phyloP scores from a whole-genome alignment of 2,329 filamentous ascomycete species.

The Alternaria gaisen region DNA sequence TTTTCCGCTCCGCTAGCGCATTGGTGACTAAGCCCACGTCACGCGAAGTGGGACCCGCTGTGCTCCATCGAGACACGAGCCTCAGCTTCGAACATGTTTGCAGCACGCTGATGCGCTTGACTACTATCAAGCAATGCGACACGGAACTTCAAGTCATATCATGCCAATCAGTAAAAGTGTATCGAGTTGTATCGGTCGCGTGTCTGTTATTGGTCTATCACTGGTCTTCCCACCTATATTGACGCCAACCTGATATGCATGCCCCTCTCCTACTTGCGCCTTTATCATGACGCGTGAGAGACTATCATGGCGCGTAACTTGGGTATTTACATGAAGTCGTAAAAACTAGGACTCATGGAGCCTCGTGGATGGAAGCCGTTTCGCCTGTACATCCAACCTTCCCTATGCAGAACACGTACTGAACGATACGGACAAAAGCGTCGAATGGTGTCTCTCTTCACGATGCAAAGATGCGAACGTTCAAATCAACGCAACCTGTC shows the following conservation, averaged over 20 bases:
- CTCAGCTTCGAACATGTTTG: neutral
- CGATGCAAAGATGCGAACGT: constrained; percentile 78
- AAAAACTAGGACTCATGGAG: constrained; percentile 16
- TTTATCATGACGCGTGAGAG: constrained; percentile 10
- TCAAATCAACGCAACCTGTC: constrained; percentile 84
- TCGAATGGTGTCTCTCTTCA: constrained; percentile 28
- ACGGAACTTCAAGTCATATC: neutral
- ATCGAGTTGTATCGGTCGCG: neutral
- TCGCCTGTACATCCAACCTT: constrained; percentile 18
- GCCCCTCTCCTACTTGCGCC: constrained; percentile 13
- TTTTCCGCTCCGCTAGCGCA: constrained; percentile 32
- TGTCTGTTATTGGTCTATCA: constrained; percentile 10
- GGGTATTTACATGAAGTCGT: constrained; percentile 39
- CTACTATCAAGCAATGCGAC: neutral
- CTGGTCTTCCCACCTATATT: constrained; percentile 7
- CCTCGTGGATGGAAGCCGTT: constrained; percentile 5
- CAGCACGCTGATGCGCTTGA: neutral
- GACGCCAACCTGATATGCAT: constrained; percentile 12
- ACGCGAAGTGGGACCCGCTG: constrained; percentile 1
- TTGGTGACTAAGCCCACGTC: constrained; percentile 17
- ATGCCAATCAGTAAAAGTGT: neutral
- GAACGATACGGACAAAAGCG: constrained; percentile 8
- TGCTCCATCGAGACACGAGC: neutral
- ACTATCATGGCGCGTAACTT: constrained; percentile 19
- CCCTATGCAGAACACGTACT: constrained; percentile 15